Evolutionary conservation across 768 basidiomycete genomes (phyloP).

Genomic region (Fistulinella prunicolor): DNA sequence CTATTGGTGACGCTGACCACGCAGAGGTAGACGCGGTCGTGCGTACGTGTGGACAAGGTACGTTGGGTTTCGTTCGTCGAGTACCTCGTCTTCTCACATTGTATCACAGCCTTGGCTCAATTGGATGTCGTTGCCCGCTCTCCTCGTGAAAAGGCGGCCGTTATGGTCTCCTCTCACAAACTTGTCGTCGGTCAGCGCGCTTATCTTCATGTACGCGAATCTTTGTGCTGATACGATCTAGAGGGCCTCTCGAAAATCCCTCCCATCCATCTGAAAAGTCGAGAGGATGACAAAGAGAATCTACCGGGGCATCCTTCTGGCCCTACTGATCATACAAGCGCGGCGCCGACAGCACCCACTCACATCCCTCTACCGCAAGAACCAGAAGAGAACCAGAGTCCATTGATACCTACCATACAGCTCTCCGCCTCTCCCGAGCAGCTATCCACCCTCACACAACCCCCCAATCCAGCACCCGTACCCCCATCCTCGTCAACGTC

Average conservation of each 20-base stretch:
- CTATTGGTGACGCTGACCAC: conserved; percentile 52
- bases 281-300: conserved; percentile 32
- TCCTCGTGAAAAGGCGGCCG: conserved; percentile 75
- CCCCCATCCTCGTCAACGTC: conserved; percentile 10
- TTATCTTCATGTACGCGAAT: background rate
- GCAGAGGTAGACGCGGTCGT: conserved; percentile 61
- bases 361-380: conserved; percentile 1
- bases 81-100: conserved; percentile 28
- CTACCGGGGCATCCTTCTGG: background rate
- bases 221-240: conserved; percentile 25
- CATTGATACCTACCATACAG: conserved; percentile 9
- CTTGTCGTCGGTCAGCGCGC: conserved; percentile 66
- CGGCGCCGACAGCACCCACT: conserved; percentile 1
- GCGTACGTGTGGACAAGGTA: conserved; percentile 74
- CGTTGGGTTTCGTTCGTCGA: conserved; percentile 23
- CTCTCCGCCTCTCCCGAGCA: conserved; percentile 5
- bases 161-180: conserved; percentile 83
- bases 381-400: background rate
- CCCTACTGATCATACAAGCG: background rate
- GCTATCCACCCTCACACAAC: background rate
- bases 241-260: conserved; percentile 76
- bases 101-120: conserved; percentile 46
- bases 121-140: conserved; percentile 49
- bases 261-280: conserved; percentile 69
- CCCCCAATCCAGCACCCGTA: conserved; percentile 12